Percentiles rank a stretch among this genome's conserved stretches.
These are phyloP conservation scores for Kluyveromyces dobzhanskii DNA, from an alignment of 805 yeast genomes.

Conservation along the genomic window DNA sequence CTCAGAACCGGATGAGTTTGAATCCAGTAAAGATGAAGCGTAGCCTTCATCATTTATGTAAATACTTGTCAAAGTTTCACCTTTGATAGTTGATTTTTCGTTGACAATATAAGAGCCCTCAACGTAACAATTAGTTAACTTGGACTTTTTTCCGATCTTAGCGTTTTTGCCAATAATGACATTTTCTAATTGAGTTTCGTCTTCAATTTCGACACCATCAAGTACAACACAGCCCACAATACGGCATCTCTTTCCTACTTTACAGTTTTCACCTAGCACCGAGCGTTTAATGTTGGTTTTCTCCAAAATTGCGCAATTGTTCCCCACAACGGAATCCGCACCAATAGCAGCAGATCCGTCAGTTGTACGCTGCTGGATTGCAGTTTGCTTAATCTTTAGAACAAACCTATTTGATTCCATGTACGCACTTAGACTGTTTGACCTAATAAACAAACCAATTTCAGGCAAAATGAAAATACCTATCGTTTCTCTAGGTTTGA, in stretches of 20 bases:
- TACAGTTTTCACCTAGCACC: conserved; percentile 66
- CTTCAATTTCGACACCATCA: conserved; percentile 64
- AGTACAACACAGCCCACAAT: conserved; percentile 79
- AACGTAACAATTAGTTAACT: conserved; percentile 72
- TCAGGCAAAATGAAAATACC: conserved; percentile 65
- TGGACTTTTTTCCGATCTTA: conserved; percentile 52
- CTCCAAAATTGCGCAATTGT: conserved; percentile 61
- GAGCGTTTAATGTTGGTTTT: conserved; percentile 80
- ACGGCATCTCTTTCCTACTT: conserved; percentile 78
- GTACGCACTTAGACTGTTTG: conserved; percentile 71
- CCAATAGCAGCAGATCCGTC: conserved; percentile 61
- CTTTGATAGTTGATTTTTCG: conserved; percentile 43
- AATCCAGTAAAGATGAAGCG: conserved; percentile 26
- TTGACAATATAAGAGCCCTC: conserved; percentile 71
- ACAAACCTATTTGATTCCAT: conserved; percentile 83
- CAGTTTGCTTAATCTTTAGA: conserved; percentile 44
- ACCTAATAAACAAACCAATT: conserved; percentile 62
- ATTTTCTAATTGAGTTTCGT: conserved; percentile 71
- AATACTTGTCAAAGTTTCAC: conserved; percentile 44
- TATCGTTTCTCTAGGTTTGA: conserved; percentile 47
- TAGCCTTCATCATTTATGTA: conserved; percentile 18
- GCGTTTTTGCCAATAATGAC: conserved; percentile 74
- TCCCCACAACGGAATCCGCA: conserved; percentile 75
- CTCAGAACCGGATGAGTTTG: conserved; percentile 26
- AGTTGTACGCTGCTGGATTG: conserved; percentile 12